Conservation (phyloP, 2,329 filamentous ascomycete species). For the Xylaria multiplex region DNA sequence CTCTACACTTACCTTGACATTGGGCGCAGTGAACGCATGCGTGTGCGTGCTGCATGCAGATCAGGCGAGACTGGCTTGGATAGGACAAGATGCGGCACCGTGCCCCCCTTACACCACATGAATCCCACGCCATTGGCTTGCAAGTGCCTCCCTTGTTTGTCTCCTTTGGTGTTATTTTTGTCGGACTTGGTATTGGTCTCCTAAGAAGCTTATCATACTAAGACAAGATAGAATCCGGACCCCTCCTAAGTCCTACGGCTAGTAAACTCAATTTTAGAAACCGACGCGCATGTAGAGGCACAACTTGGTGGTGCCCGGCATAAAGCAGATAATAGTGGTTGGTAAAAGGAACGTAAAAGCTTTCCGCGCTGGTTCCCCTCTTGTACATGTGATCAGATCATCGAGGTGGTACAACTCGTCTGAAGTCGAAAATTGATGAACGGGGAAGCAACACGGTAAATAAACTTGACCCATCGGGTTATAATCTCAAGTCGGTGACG, state of each 20-base stretch:
- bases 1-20: slow-evolving; percentile 37
- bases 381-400: slow-evolving; percentile 28
- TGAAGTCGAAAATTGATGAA: background rate
- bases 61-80: slow-evolving; percentile 36
- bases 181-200: slow-evolving; percentile 21
- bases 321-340: slow-evolving; percentile 14
- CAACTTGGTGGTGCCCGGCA: slow-evolving; percentile 17
- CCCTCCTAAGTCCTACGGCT: slow-evolving; percentile 24
- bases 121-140: slow-evolving; percentile 30
- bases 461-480: slow-evolving; percentile 2
- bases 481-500: background rate
- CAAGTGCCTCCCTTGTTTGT: slow-evolving; percentile 19
- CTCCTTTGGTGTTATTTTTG: slow-evolving; percentile 17
- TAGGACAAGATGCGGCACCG: slow-evolving; percentile 33
- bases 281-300: slow-evolving; percentile 3
- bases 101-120: slow-evolving; percentile 26
- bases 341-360: background rate
- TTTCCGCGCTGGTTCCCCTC: slow-evolving; percentile 8
- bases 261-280: slow-evolving; percentile 5
- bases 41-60: slow-evolving; percentile 41
- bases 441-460: background rate
- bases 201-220: slow-evolving; percentile 25
- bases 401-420: slow-evolving; percentile 19
- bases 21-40: slow-evolving; percentile 39
- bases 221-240: slow-evolving; percentile 13